Evolutionary conservation across 2,329 filamentous ascomycete species (phyloP).

Genomic region (Rhinocladiella mackenziei): DNA sequence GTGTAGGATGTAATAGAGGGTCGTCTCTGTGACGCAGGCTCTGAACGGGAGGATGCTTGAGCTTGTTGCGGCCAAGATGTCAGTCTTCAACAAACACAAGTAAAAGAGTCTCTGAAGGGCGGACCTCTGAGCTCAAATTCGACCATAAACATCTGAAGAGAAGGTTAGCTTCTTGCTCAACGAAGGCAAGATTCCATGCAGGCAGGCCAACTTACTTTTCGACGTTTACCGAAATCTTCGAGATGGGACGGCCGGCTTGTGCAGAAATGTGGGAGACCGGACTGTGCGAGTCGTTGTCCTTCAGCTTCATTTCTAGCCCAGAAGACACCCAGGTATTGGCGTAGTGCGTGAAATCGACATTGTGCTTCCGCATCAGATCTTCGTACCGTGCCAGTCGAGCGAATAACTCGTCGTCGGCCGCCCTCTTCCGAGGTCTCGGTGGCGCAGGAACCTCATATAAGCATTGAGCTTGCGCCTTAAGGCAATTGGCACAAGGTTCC

Average conservation of each 20-base stretch:
- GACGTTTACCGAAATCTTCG: slow-evolving; percentile 1
- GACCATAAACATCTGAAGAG: slow-evolving; percentile 13
- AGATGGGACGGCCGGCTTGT: slow-evolving; percentile 1
- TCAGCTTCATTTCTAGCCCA: not conserved
- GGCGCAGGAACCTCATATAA: slow-evolving; percentile 40
- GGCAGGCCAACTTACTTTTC: slow-evolving; percentile 12
- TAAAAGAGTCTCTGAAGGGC: slow-evolving; percentile 3
- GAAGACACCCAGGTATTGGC: slow-evolving; percentile 30
- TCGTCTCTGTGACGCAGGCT: slow-evolving; percentile 14
- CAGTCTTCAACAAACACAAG: slow-evolving; percentile 11
- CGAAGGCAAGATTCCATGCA: slow-evolving; percentile 1
- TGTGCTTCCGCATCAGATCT: slow-evolving; percentile 59
- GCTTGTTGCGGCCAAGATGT: slow-evolving; percentile 24
- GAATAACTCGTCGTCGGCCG: slow-evolving; percentile 66
- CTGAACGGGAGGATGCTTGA: slow-evolving; percentile 12
- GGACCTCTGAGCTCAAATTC: slow-evolving; percentile 11
- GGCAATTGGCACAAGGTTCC: slow-evolving; percentile 67
- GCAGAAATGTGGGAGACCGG: slow-evolving; percentile 1
- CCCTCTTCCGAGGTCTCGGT: slow-evolving; percentile 57
- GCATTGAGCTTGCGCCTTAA: slow-evolving; percentile 58
- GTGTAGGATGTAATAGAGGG: slow-evolving; percentile 11
- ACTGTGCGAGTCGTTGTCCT: slow-evolving; percentile 27
- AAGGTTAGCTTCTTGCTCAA: slow-evolving; percentile 1
- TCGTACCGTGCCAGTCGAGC: slow-evolving; percentile 67
- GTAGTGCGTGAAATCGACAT: slow-evolving; percentile 64